Percentiles rank a stretch among this genome's conserved stretches.
Conservation (phyloP, 306 rosid genomes). For the Abrus pulchellus region DNA sequence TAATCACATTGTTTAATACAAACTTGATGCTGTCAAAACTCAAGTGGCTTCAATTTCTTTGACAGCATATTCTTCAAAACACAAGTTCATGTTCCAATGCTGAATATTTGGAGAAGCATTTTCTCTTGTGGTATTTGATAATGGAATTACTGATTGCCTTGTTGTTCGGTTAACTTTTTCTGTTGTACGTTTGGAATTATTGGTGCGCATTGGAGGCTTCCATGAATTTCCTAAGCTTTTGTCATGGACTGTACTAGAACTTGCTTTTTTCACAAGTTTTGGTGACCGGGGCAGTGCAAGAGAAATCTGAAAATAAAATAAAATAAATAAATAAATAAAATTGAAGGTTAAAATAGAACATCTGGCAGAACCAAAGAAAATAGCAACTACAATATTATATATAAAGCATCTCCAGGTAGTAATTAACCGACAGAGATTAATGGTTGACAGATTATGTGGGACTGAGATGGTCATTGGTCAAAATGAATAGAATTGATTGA, state of each 20-base stretch:
- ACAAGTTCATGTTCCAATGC: conserved; percentile 43
- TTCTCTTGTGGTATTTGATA: conserved; percentile 63
- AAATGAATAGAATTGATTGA: conserved; percentile 19
- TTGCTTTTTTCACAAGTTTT: conserved; percentile 55
- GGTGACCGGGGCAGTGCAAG: conserved; percentile 56
- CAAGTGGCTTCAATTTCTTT: background rate
- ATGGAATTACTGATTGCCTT: conserved; percentile 53
- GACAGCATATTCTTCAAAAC: conserved; percentile 34
- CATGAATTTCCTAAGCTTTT: conserved; percentile 54
- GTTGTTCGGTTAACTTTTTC: conserved; percentile 49
- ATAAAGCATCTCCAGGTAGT: conserved; percentile 1
- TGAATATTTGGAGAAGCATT: conserved; percentile 86
- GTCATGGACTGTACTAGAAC: conserved; percentile 46
- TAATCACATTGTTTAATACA: background rate
- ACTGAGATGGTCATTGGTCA: conserved; percentile 20
- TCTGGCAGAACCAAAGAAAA: conserved; percentile 32
- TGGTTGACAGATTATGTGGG: conserved; percentile 33
- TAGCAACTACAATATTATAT: background rate
- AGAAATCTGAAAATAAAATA: conserved; percentile 56
- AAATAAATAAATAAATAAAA: conserved; percentile 5
- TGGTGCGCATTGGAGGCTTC: conserved; percentile 56
- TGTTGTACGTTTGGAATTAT: conserved; percentile 46
- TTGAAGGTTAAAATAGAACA: conserved; percentile 32
- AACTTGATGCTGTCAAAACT: background rate
- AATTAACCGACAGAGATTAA: background rate